Base-by-base conservation (phyloP, 495 filamentous ascomycete species). In the Penicillium waksmanii region DNA sequence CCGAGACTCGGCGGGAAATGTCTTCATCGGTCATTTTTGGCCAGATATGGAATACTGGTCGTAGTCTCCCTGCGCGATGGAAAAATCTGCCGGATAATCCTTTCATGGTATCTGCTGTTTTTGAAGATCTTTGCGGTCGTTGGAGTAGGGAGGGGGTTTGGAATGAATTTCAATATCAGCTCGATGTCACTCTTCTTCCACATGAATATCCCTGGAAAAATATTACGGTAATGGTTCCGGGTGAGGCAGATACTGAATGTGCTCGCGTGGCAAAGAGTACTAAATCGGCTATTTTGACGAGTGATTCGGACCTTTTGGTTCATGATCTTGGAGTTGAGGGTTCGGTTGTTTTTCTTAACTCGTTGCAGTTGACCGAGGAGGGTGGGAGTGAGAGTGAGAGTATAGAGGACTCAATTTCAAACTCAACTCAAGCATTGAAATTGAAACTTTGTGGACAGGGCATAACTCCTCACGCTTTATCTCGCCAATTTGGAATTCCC, bases 271-370 rank as follows among this genome's bases (percentile, higher is more conserved):
- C 84, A n/a, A 77, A 70, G n/a, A 49, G 69, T 3, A 70, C 78
- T 48, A 84, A 81, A 3, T 80, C 80, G 0, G 72, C 76, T 3
- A 68, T 91, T 25, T 64, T 93, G 11, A 91, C 89, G 8, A 82
- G 79, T 23, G 90, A 93, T 64, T 92, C 90, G 0, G 90, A 93
- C 63, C 76, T 92, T n/a, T 74, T 92, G 19, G 77, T 91, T 0
- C 80, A 90, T 64, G 80, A 90, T 49, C 75, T 91, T 5, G 89
- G 87, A 2, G 25, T 62, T 0, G 42, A 77, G 18, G 85, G 88
- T 2, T 71, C 75, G 5, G 84, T 91, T 2, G 67, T 84, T 5
- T 85, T 89, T 62, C 73, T 92, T 21, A 70, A 78, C 51, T 84
- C 86, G 6, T 57, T 76, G 56, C 71, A 66, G 61, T 66, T 72